Conservation (phyloP, 129 eudicot genomes). For the Flaveria trinervia region DNA sequence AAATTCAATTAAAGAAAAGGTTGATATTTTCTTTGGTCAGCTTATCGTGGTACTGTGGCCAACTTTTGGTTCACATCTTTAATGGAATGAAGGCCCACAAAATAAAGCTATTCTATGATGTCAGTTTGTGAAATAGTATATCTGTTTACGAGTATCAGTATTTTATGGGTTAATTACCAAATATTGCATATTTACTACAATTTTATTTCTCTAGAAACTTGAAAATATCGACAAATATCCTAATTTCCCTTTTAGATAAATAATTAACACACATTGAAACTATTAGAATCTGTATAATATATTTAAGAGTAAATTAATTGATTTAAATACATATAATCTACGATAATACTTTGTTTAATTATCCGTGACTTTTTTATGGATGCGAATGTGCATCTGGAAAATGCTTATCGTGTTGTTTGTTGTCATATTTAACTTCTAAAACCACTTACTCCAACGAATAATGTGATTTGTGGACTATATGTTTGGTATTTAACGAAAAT, state of each 20-base stretch:
- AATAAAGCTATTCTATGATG: slow-evolving; percentile 30
- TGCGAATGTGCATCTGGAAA: not conserved
- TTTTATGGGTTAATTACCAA: slow-evolving; percentile 6
- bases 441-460: no score
- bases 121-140: slow-evolving; percentile 11
- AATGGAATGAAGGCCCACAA: slow-evolving; percentile 33
- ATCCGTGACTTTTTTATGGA: not conserved
- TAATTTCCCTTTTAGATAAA: no score
- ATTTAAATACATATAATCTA: no score
- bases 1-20: not conserved
- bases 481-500: no score
- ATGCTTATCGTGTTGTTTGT: not conserved
- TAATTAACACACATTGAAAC: not conserved
- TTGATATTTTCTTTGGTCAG: slow-evolving; percentile 29
- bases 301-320: no score
- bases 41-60: slow-evolving; percentile 35
- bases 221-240: not conserved
- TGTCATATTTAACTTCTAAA: no score
- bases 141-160: slow-evolving; percentile 2
- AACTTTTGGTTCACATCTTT: slow-evolving; percentile 41
- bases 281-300: no score
- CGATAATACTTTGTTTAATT: not conserved
- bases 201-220: not conserved
- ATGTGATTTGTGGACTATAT: no score
- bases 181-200: not conserved